Evolutionary conservation across 495 filamentous ascomycete genomes (phyloP), one percentile per base, ranked within the genome.

Genomic region (Entonaema liquescens): DNA sequence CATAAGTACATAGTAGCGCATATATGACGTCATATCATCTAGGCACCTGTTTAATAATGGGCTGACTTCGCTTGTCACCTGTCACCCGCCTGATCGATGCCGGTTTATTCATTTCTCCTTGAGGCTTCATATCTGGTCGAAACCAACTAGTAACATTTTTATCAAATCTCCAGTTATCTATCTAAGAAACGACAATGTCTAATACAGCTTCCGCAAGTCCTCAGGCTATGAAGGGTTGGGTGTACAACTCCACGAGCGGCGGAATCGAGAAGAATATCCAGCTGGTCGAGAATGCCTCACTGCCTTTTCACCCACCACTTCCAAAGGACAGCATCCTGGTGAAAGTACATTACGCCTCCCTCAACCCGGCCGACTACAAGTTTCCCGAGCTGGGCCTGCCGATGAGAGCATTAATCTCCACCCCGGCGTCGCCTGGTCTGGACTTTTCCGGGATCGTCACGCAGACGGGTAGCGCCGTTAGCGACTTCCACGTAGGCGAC

Each of bases 361-460:
- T 92, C 55, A 93, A 93, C 78, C 91, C 91, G 2, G 86, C 87
- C 29, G 91, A 93, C 83, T 89, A 88, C 86, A 92, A 92, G 76
- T 67, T 87, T 17, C 83, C 88, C 17, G 88, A 91, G 67, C 64
- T 89, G 52, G 79, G 80, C 1, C 25, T 83, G 8, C 6, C 87
- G 6, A 71, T 70, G 6, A 79, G 81, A 19, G 59, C 84, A 4
- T 33, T 84, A 0, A 74, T 87, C 0, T 26, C 69, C 25, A 82
- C 77, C 29, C 83, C 85, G 0, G 85, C 86, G 0, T 85, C 85
- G 7, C 91, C 87, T 0, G 85, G 87, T 0, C 78, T 89, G 74
- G 90, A 93, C 76, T 90, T 89, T 71, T 83, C 83, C 58, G 91
- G 90, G 3, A 83, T 83, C 11, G 83, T 93, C 11, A 81, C 86